A percentile compares a stretch with the other conserved stretches of the same genome.
Evolutionary conservation across 306 rosid species (phyloP).

Genomic region (Gastrolobium bilobum): DNA sequence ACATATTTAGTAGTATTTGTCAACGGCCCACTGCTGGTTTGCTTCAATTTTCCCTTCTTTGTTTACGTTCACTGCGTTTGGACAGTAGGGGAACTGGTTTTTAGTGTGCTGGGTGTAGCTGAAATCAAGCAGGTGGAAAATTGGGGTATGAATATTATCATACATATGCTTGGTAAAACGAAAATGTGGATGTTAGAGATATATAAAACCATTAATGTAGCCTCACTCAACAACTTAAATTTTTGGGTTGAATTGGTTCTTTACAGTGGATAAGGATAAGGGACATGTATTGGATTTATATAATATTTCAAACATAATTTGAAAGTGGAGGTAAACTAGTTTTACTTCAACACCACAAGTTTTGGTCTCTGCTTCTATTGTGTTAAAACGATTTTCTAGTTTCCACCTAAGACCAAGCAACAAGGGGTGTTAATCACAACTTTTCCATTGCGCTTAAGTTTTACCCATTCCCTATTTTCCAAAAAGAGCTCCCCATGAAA

Average conservation of each 20-base stretch:
- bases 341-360: not conserved
- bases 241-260: too few relatives aligned
- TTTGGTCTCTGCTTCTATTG: not conserved
- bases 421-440: not conserved
- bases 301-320: not conserved
- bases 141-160: not conserved
- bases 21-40: not conserved
- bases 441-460: not conserved
- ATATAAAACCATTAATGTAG: too few relatives aligned
- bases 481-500: not conserved
- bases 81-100: slow-evolving; percentile 7
- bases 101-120: not conserved
- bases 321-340: not conserved
- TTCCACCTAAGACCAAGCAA: not conserved
- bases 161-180: not conserved
- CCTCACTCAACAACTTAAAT: too few relatives aligned
- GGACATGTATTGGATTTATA: not conserved
- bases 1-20: not conserved
- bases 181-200: slow-evolving; percentile 27
- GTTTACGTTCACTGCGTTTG: slow-evolving; percentile 6
- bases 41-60: not conserved
- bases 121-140: slow-evolving; percentile 5
- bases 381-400: not conserved
- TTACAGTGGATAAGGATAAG: too few relatives aligned
- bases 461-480: not conserved